A percentile compares a stretch with the other conserved stretches of the same genome.
phyloP scores from a whole-genome alignment of 2,329 filamentous ascomycete species.

The Nothopassalora personata region DNA sequence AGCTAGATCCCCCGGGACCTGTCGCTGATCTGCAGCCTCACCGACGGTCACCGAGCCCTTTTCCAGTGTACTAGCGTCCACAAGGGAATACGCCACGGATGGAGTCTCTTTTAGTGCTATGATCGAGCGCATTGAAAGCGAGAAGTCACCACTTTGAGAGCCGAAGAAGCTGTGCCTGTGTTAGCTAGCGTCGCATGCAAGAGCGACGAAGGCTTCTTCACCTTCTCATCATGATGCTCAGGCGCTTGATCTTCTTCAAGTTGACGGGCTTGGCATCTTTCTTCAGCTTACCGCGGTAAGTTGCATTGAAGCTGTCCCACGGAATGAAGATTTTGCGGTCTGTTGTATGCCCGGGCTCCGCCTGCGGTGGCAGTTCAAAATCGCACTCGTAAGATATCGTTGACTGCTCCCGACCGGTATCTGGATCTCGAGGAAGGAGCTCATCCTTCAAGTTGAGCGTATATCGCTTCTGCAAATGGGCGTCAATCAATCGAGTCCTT shows the following conservation, averaged over 20 bases:
- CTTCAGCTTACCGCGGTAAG: slow-evolving; percentile 65
- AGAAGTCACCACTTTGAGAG: slow-evolving; percentile 64
- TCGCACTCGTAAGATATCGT: slow-evolving; percentile 70
- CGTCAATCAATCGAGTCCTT: not conserved
- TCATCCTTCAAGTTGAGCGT: slow-evolving; percentile 71
- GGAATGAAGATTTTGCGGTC: slow-evolving; percentile 48
- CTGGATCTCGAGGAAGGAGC: slow-evolving; percentile 50
- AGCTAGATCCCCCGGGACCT: not conserved
- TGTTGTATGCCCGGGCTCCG: slow-evolving; percentile 20
- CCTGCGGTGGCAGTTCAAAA: slow-evolving; percentile 45
- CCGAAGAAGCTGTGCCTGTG: slow-evolving; percentile 62
- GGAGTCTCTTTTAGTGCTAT: slow-evolving; percentile 38
- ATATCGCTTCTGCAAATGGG: slow-evolving; percentile 53
- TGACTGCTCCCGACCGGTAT: slow-evolving; percentile 65
- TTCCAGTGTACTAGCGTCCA: slow-evolving; percentile 8
- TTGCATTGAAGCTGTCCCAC: slow-evolving; percentile 63
- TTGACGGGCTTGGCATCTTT: slow-evolving; percentile 57
- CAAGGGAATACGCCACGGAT: not conserved
- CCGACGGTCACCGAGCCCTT: slow-evolving; percentile 6
- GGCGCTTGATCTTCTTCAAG: slow-evolving; percentile 54
- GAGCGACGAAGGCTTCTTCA: slow-evolving; percentile 34
- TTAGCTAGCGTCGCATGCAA: not conserved
- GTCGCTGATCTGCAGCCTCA: not conserved
- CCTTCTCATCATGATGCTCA: slow-evolving; percentile 80
- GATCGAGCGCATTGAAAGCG: slow-evolving; percentile 52